A percentile compares a stretch with the other conserved stretches of the same genome.
Evolutionary conservation across 2,329 filamentous ascomycete genomes (phyloP).

Genomic region (Xylaria sp.): DNA sequence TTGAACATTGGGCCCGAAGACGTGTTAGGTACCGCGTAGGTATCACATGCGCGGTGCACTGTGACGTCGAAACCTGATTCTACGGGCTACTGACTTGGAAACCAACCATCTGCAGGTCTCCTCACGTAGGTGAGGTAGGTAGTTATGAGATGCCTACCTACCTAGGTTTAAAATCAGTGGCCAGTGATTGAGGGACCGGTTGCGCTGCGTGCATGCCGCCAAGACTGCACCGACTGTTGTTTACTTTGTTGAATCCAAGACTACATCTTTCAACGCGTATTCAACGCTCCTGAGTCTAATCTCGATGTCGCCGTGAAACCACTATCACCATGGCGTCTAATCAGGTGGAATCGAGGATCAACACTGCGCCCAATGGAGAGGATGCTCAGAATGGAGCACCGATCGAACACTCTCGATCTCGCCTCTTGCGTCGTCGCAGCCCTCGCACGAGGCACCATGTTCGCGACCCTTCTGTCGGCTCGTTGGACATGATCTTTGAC

Average conservation of each 20-base stretch:
- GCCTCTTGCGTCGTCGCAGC: conserved; percentile 29
- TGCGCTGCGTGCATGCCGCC: too few relatives aligned
- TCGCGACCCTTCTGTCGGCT: conserved; percentile 30
- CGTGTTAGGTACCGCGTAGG: not conserved
- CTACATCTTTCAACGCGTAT: too few relatives aligned
- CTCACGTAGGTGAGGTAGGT: too few relatives aligned
- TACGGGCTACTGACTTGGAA: too few relatives aligned
- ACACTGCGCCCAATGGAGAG: conserved; percentile 2
- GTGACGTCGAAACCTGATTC: not conserved
- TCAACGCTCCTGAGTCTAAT: not conserved
- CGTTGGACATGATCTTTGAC: conserved; percentile 35
- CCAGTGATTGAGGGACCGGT: too few relatives aligned
- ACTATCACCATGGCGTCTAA: conserved; percentile 10
- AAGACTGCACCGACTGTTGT: not conserved
- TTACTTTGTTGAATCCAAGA: not conserved
- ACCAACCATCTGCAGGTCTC: too few relatives aligned
- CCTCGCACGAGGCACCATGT: conserved; percentile 15
- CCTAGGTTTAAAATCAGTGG: too few relatives aligned
- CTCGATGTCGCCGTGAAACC: not conserved
- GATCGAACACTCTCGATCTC: conserved; percentile 15
- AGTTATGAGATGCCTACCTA: too few relatives aligned
- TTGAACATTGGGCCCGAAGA: too few relatives aligned
- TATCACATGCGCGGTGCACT: not conserved
- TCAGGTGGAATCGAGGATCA: not conserved
- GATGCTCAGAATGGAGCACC: conserved; percentile 6